Base-by-base conservation (phyloP, 2,329 filamentous ascomycete species). In the Exophiala spinifera region DNA sequence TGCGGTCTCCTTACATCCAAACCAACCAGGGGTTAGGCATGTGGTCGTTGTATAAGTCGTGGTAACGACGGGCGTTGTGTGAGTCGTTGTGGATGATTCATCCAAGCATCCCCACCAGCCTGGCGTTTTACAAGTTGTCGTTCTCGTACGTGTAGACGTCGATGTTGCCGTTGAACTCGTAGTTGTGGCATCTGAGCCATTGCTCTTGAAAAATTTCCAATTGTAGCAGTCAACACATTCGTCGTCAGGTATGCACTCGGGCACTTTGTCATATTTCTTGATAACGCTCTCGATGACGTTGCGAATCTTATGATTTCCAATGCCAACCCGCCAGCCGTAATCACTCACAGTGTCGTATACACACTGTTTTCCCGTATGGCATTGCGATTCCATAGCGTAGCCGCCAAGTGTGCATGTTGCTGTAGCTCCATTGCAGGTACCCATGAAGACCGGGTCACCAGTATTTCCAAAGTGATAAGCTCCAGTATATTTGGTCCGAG, bases 161-260 rank as follows among this genome's bases (percentile, higher is more conserved):
- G 80, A 79, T 1, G 80, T 81, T 0, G 79, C 78, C 2, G 75
- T 77, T 1, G 82, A 76, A 0, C 69, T 78, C 0, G 84, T 84
- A 0, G 86, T 88, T 0, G 85, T 90, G 1, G 79, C 80, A 60
- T 91, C 87, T 1, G 88, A 94, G 25, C 88, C 88, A 68, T 96
- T 96, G 69, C 91, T 95, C 70, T 91, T 87, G 67, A 89, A 95
- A 77, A 91, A 95, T 66, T 96, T 95, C 94, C 94, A 97, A 52
- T 87, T 85, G 54, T 83, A 89, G 66, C 92, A 97, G 69, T 99
- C 94, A 37, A 88, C 84, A 68, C 94, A 97, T 60, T 84, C 78
- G 49, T 90, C 86, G 19, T 92, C 91, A 25, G 80, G 78, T 50
- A 80, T 81, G 71, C 94, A 97, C 61, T 82, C 75, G 0, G 94